Evolutionary conservation across 2,329 filamentous ascomycete species (phyloP).

Genomic region (Passalora sequoiae): DNA sequence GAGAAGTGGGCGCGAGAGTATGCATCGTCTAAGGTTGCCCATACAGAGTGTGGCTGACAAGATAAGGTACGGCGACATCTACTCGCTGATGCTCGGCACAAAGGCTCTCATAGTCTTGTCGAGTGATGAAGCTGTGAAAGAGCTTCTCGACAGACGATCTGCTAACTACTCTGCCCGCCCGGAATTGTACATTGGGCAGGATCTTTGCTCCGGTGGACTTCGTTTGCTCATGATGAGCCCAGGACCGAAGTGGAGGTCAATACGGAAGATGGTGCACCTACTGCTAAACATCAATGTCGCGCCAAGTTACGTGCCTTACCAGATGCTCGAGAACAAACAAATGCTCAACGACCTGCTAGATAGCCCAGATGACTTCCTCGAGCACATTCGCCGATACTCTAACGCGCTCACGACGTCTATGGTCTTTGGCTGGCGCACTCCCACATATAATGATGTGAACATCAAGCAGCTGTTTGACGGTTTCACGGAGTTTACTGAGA

Average conservation of each 20-base stretch:
- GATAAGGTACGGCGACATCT: constrained; percentile 46
- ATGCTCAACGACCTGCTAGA: constrained; percentile 51
- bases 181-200: constrained; percentile 17
- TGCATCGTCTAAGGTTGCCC: no score
- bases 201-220: no score
- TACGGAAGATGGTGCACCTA: constrained; percentile 41
- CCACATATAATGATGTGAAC: no score
- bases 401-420: no score
- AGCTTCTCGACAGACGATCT: constrained; percentile 31
- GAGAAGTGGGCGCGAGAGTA: constrained; percentile 47
- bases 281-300: constrained; percentile 47
- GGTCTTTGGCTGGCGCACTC: no score
- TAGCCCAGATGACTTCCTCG: no score
- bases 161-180: constrained; percentile 22
- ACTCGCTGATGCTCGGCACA: constrained; percentile 48
- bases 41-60: no score
- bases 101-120: constrained; percentile 46
- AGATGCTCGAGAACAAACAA: constrained; percentile 52
- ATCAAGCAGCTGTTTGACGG: no score
- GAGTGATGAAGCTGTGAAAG: constrained; percentile 44
- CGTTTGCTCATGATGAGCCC: no score
- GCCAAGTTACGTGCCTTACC: constrained; percentile 49
- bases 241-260: constrained; percentile 34
- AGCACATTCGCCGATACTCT: no score
- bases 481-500: no score